These are phyloP conservation scores for Penicillium diatomitis DNA, from an alignment of 495 filamentous ascomycete genomes.

Conservation along the genomic window DNA sequence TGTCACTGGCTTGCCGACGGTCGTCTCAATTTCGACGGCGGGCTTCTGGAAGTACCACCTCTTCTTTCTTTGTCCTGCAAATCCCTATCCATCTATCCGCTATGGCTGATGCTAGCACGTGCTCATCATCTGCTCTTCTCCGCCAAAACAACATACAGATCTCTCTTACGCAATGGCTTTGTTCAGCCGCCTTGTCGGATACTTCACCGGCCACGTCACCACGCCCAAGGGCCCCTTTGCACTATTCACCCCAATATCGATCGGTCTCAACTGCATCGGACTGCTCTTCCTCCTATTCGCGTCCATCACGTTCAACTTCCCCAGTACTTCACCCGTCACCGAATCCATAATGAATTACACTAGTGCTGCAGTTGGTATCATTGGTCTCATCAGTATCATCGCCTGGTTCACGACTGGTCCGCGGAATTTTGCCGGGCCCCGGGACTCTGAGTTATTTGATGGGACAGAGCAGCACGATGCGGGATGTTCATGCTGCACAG, in stretches of 20 bases:
- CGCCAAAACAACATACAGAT: conserved; percentile 25
- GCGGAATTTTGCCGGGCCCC: conserved; percentile 45
- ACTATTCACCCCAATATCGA: conserved; percentile 29
- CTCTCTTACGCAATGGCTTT: conserved; percentile 51
- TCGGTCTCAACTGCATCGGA: conserved; percentile 41
- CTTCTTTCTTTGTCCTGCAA: no score
- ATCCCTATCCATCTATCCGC: no score
- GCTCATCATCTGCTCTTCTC: no score
- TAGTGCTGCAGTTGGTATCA: conserved; percentile 44
- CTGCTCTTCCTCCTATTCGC: conserved; percentile 46
- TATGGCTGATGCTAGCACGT: no score
- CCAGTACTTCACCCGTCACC: conserved; percentile 38
- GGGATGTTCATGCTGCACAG: neutral
- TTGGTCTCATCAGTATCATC: conserved; percentile 40
- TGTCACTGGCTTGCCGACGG: conserved; percentile 47
- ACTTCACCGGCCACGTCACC: conserved; percentile 31
- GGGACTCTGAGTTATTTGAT: conserved; percentile 14
- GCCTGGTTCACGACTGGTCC: conserved; percentile 46
- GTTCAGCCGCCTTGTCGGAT: conserved; percentile 40
- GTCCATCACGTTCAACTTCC: conserved; percentile 51
- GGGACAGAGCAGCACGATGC: conserved; percentile 1
- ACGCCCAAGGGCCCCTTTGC: conserved; percentile 30
- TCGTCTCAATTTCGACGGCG: conserved; percentile 47
- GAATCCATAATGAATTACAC: conserved; percentile 52
- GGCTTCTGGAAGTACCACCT: conserved; percentile 41